Evolutionary conservation across 768 basidiomycete species (phyloP).

Genomic region (Tricholoma flavovirens): DNA sequence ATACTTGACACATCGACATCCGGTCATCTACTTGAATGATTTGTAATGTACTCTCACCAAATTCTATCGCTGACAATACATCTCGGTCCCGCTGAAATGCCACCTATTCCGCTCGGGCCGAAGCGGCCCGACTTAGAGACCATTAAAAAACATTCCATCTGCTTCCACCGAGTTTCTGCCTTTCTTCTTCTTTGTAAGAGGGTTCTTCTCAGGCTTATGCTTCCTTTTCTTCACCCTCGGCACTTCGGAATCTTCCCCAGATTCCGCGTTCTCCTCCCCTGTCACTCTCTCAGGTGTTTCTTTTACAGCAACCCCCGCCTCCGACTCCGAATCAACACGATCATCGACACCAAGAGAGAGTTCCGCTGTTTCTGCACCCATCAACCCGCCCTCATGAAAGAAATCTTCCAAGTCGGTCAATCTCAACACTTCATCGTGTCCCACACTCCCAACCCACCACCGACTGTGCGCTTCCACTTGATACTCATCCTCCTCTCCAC

Average conservation of each 20-base stretch:
- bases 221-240: slow-evolving; percentile 47
- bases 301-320: slow-evolving; percentile 22
- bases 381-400: slow-evolving; percentile 33
- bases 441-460: slow-evolving; percentile 90
- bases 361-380: not conserved
- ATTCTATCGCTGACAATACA: no score
- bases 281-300: slow-evolving; percentile 4
- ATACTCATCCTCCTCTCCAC: slow-evolving; percentile 15
- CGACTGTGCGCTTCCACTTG: slow-evolving; percentile 22
- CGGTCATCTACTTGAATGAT: not conserved
- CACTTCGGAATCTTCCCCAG: slow-evolving; percentile 21
- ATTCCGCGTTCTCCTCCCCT: slow-evolving; percentile 19
- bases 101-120: no score
- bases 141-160: slow-evolving; percentile 63
- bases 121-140: slow-evolving; percentile 35
- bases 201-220: slow-evolving; percentile 48
- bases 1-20: not conserved
- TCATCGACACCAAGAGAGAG: not conserved
- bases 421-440: slow-evolving; percentile 82
- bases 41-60: no score
- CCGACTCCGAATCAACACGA: slow-evolving; percentile 24
- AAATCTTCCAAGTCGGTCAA: slow-evolving; percentile 81
- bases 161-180: slow-evolving; percentile 54
- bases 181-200: slow-evolving; percentile 47
- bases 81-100: not conserved